These are phyloP conservation scores for Fistulifera pelliculosa DNA, from an alignment of 108 stramenopile genomes.

Conservation along the genomic window DNA sequence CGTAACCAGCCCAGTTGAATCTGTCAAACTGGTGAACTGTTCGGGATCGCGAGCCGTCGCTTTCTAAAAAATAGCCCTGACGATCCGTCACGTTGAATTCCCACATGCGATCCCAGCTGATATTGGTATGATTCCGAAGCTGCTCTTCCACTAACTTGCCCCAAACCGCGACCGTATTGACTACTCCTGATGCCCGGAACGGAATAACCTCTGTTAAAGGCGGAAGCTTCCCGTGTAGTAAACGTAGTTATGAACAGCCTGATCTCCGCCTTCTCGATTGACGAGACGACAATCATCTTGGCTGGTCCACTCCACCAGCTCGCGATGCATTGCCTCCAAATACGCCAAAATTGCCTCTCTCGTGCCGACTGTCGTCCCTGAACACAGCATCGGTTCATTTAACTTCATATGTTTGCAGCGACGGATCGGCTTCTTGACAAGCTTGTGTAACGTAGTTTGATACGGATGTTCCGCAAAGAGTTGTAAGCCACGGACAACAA, in stretches of 20 bases:
- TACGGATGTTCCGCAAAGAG: conserved; percentile 51
- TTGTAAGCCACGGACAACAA: conserved; percentile 25
- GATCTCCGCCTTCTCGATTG: conserved; percentile 40
- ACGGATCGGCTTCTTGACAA: conserved; percentile 31
- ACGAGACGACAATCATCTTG: conserved; percentile 35
- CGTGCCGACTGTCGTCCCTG: conserved; percentile 64
- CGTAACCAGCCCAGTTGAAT: conserved; percentile 12
- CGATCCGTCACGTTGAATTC: conserved; percentile 17
- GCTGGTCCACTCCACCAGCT: conserved; percentile 50
- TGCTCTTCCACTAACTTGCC: conserved; percentile 5
- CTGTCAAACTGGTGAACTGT: conserved; percentile 45
- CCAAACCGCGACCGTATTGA: conserved; percentile 17
- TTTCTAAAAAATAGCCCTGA: conserved; percentile 29
- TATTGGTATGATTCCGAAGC: not conserved
- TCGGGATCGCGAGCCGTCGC: conserved; percentile 31
- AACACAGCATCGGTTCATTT: conserved; percentile 47
- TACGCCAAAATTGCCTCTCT: conserved; percentile 59
- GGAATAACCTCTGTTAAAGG: conserved; percentile 26
- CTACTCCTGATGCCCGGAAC: conserved; percentile 23
- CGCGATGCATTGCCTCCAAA: conserved; percentile 46
- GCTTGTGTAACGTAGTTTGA: conserved; percentile 52
- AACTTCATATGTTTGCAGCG: conserved; percentile 29
- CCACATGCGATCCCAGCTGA: too few species aligned
- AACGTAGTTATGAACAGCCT: conserved; percentile 72
- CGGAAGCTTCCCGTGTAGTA: conserved; percentile 52